Percentiles rank a stretch among this genome's conserved stretches.
These are phyloP conservation scores for Plasmodiophora brassicae DNA, from an alignment of 208 protist species.

Conservation along the genomic window DNA sequence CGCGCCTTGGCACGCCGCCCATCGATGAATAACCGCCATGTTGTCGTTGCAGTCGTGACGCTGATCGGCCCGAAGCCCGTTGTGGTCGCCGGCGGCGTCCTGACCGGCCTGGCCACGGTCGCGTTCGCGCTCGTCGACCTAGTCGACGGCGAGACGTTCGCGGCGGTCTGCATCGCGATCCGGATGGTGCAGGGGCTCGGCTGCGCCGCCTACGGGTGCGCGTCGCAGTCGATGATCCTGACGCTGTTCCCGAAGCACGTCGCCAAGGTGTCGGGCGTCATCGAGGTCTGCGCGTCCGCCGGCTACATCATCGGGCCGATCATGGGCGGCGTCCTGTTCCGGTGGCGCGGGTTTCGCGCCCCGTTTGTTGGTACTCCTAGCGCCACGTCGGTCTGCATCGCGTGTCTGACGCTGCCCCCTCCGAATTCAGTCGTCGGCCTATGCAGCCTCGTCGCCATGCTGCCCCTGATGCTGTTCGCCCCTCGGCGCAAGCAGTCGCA, in stretches of 20 bases:
- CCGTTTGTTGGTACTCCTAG: not conserved
- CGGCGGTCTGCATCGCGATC: not conserved
- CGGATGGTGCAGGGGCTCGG: not conserved
- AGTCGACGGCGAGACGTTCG: not conserved
- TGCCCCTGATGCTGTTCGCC: not conserved
- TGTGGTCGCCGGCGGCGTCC: not conserved
- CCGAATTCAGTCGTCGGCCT: too few species aligned
- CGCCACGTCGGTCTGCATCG: not conserved
- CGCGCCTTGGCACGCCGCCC: too few species aligned
- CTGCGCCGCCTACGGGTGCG: not conserved
- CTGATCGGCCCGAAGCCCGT: not conserved
- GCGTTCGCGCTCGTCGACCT: slow-evolving; percentile 17
- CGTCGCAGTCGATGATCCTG: not conserved
- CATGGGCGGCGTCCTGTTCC: not conserved
- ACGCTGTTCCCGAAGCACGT: not conserved
- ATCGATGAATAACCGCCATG: too few species aligned
- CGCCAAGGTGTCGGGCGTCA: not conserved
- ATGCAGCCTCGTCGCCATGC: not conserved
- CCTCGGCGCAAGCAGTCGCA: not conserved
- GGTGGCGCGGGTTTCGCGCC: not conserved
- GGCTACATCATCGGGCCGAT: not conserved
- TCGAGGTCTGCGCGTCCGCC: not conserved
- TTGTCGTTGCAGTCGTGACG: not conserved
- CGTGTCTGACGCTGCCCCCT: too few species aligned
- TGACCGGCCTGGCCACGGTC: not conserved